Conservation (phyloP, 2,329 filamentous ascomycete genomes). For the Massarina eburnea region DNA sequence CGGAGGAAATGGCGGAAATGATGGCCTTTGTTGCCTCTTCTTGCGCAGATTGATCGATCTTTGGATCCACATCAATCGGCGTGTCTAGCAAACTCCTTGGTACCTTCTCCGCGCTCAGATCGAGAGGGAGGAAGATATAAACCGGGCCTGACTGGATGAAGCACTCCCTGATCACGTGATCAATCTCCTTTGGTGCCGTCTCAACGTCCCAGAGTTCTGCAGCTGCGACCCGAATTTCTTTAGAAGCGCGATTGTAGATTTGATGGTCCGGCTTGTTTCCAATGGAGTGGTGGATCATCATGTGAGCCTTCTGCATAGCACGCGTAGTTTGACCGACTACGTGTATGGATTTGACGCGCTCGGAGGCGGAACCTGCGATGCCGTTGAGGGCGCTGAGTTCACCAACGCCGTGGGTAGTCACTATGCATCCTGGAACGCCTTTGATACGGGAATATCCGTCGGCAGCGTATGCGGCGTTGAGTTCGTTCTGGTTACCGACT, state of each 20-base stretch:
- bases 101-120: constrained; percentile 43
- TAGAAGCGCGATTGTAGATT: constrained; percentile 46
- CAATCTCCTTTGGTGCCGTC: constrained; percentile 46
- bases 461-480: constrained; percentile 60
- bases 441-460: constrained; percentile 62
- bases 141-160: constrained; percentile 47
- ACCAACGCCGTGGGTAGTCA: constrained; percentile 65
- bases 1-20: constrained; percentile 28
- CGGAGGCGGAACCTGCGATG: constrained; percentile 47
- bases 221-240: constrained; percentile 40
- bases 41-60: constrained; percentile 27
- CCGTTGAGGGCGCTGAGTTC: constrained; percentile 51
- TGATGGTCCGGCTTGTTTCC: constrained; percentile 46
- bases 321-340: constrained; percentile 49
- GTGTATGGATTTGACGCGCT: constrained; percentile 49
- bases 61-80: constrained; percentile 38
- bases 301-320: constrained; percentile 44
- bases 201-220: constrained; percentile 46
- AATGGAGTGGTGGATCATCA: constrained; percentile 53
- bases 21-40: constrained; percentile 40
- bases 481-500: constrained; percentile 60
- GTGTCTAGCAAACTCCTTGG: constrained; percentile 37
- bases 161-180: constrained; percentile 47
- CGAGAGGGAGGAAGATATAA: constrained; percentile 49
- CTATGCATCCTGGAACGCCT: constrained; percentile 50